These are phyloP conservation scores for Kingdonia uniflora DNA, from an alignment of 164 flowering plant genomes.

Conservation along the genomic window DNA sequence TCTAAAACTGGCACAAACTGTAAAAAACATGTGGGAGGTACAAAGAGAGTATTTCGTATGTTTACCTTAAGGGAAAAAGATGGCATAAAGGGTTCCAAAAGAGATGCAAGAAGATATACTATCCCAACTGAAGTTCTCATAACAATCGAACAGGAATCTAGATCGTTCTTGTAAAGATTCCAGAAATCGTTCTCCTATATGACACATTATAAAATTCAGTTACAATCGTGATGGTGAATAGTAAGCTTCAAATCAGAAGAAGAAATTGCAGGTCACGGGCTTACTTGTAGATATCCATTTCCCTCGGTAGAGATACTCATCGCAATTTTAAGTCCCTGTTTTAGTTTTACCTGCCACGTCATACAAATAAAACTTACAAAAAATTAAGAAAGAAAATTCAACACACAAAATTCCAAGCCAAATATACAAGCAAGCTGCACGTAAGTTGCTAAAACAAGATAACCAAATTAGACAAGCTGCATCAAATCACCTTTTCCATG, in stretches of 20 bases:
- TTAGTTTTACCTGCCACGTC: slow-evolving; percentile 64
- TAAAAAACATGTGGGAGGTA: neutral
- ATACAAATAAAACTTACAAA: neutral
- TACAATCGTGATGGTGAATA: neutral
- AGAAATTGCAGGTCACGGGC: slow-evolving; percentile 8
- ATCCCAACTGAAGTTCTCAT: slow-evolving; percentile 79
- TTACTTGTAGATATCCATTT: slow-evolving; percentile 87
- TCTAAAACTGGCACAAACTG: neutral
- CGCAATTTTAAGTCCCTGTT: slow-evolving; percentile 86
- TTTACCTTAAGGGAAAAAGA: slow-evolving; percentile 77
- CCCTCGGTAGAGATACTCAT: slow-evolving; percentile 90
- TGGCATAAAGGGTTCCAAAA: slow-evolving; percentile 95
- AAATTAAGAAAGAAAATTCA: neutral
- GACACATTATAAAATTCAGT: neutral
- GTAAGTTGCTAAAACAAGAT: neutral
- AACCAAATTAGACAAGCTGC: neutral
- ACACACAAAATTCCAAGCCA: neutral
- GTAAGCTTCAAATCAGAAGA: neutral
- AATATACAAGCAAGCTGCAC: too few species aligned
- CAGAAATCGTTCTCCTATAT: slow-evolving; percentile 82
- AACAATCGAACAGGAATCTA: slow-evolving; percentile 56
- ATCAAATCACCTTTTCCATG: slow-evolving; percentile 75
- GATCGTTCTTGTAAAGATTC: slow-evolving; percentile 84
- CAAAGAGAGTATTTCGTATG: neutral
- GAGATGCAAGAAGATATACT: slow-evolving; percentile 74